Evolutionary conservation across 2,329 filamentous ascomycete genomes (phyloP), one percentile per base, ranked within the genome.

Genomic region (Penicillium sp.): DNA sequence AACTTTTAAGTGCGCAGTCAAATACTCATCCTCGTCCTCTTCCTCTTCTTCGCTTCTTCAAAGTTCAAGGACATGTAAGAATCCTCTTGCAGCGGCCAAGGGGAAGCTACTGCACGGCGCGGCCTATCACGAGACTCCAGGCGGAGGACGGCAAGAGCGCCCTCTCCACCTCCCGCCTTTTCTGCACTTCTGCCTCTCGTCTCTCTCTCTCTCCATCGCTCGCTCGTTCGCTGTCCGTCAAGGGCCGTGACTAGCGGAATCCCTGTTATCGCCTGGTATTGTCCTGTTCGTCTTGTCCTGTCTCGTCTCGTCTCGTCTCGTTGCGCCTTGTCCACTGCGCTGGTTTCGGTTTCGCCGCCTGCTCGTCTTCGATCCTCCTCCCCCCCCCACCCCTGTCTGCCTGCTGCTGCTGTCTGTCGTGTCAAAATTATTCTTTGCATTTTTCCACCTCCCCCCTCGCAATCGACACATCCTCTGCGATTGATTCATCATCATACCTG

Each of bases 111-210:
- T 58, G 56, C 56, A 54, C 51, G 46, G 2, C 2, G 38, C 23
- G 47, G 56, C 56, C 56, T 58, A 58, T 58, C 55, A 57, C 49
- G 35, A 46, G 26, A 21, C 33, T n/a, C n/a, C n/a, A n/a, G n/a
- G n/a, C n/a, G n/a, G n/a, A n/a, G n/a, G n/a, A 48, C 56, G 49
- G 55, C 49, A 57, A 48, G n/a, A n/a, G n/a, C 50, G 43, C 30
- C 50, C 24, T n/a, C 14, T 11, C 35, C 38, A 28, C 50, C 50
- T 43, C 50, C n/a, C 50, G 24, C 50, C 50, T 42, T 42, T 42
- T 42, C 49, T 35, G 9, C 49, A 24, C 42, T 42, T 45, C 42
- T 6, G 9, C 30, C 4, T 28, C 49, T n/a, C 18, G 45, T 57
- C 55, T 21, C 47, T 47, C 53, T 23, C 12, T 12, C 48, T 38